Evolutionary conservation across 495 filamentous ascomycete genomes (phyloP).

Genomic region (Rhypophila decipiens): DNA sequence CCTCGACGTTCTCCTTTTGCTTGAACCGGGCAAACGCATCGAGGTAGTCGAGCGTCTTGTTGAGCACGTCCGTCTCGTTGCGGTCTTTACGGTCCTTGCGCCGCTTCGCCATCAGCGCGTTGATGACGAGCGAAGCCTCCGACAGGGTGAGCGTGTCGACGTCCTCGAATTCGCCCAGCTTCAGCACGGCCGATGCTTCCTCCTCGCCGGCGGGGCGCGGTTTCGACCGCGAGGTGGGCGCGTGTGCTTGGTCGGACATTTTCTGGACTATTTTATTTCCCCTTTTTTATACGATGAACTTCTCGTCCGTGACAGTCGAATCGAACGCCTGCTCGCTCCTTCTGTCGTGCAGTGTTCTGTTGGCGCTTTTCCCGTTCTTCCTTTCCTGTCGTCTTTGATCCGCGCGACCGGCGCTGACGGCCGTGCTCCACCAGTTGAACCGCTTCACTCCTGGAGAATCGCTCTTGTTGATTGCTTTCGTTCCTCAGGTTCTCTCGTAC

Average conservation of each 20-base stretch:
- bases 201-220: slow-evolving; percentile 72
- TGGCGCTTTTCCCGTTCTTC: neutral
- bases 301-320: neutral
- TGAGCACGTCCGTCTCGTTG: slow-evolving; percentile 67
- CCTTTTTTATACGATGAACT: neutral
- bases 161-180: slow-evolving; percentile 85
- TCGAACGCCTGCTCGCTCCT: no score
- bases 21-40: slow-evolving; percentile 93
- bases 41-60: slow-evolving; percentile 83
- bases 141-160: slow-evolving; percentile 82
- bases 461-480: no score
- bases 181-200: slow-evolving; percentile 73
- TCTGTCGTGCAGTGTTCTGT: neutral
- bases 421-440: no score
- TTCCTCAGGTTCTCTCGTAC: no score
- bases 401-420: no score
- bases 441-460: no score
- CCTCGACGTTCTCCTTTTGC: slow-evolving; percentile 86
- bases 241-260: slow-evolving; percentile 27
- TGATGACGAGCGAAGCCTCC: slow-evolving; percentile 86
- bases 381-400: neutral
- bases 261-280: neutral
- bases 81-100: slow-evolving; percentile 55
- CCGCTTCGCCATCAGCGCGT: slow-evolving; percentile 74
- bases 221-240: slow-evolving; percentile 64